Evolutionary conservation across 148 eudicot species (phyloP), one percentile per base, ranked within the genome.

Genomic region (Vaccinium macrocarpon): DNA sequence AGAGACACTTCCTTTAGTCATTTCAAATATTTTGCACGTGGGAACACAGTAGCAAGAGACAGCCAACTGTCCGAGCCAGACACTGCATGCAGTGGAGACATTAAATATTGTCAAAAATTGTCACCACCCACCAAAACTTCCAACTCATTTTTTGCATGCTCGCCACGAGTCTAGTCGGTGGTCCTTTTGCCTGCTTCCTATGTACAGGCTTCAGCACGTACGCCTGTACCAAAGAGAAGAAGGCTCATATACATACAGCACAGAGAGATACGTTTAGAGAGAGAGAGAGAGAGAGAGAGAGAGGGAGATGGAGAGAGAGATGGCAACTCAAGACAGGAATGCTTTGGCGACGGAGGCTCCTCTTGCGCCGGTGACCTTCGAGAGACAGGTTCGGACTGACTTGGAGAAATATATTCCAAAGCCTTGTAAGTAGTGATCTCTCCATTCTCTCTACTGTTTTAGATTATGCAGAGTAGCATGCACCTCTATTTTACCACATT

Each of bases 341-440:
- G 76, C 89, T 1, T 29, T 92, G 91, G 86, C 87, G 3, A 89
- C 98, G 18, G 97, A 92, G 88, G 97, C 98, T 6, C 93, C 92
- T 52, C 89, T 85, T 64, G 93, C 95, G 19, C 93, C 92, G 52
- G 85, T 88, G 8, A 95, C 98, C 1, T 46, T 46, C 48, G 90
- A 90, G 78, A 87, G 97, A 23, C 84, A 68, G n/a, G 90, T 95
- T 38, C 92, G 94, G 13, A 84, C 90, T 1, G 95, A 95, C 59
- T 89, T 95, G 84, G 98, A 93, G 62, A 87, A 84, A 18, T 81
- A 89, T 12, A 88, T 95, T 78, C 97, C 93, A 19, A 95, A 93
- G 88, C 98, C 98, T 5, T 93, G 98, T 94, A 77, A 87, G 93
- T 83, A 7, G 19, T 23, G 2, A 1, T 11, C 7, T 27, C 73